phyloP scores from a whole-genome alignment of 148 eudicot species.

The Vaccinium corymbosum region DNA sequence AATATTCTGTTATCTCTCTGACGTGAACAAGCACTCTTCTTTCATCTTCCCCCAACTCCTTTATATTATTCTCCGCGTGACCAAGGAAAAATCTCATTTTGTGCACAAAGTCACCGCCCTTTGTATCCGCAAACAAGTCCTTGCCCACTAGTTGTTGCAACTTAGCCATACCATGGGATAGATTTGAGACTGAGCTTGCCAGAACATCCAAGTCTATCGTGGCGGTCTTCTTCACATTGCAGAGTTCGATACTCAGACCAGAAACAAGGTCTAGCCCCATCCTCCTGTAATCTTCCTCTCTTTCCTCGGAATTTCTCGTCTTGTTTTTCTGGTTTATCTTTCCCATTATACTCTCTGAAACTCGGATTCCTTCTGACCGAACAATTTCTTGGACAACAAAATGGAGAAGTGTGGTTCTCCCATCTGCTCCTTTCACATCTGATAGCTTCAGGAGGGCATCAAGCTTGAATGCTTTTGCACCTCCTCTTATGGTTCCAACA shows the following conservation, averaged over 20 bases:
- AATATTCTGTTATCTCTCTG: constrained; percentile 75
- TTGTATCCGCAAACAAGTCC: constrained; percentile 33
- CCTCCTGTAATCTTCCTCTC: constrained; percentile 69
- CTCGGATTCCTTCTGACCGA: constrained; percentile 71
- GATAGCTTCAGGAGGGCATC: constrained; percentile 93
- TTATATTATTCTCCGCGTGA: constrained; percentile 55
- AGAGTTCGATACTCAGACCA: constrained; percentile 73
- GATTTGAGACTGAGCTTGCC: constrained; percentile 79
- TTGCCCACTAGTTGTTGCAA: constrained; percentile 41
- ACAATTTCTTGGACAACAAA: constrained; percentile 93
- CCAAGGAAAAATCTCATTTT: constrained; percentile 56
- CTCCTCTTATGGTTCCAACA: constrained; percentile 93
- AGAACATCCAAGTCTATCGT: constrained; percentile 84
- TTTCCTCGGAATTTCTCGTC: constrained; percentile 44
- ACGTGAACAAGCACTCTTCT: constrained; percentile 56
- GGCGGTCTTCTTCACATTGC: constrained; percentile 93
- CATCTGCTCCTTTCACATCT: constrained; percentile 96
- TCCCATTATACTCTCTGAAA: constrained; percentile 93
- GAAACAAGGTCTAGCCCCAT: constrained; percentile 99
- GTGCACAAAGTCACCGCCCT: constrained; percentile 42
- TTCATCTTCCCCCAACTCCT: constrained; percentile 69
- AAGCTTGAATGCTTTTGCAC: constrained; percentile 94
- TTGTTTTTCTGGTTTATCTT: constrained; percentile 54
- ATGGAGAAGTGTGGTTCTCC: constrained; percentile 87
- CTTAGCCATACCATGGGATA: constrained; percentile 66